phyloP scores from a whole-genome alignment of 2,329 filamentous ascomycete species.

The Setomelanomma holmii region DNA sequence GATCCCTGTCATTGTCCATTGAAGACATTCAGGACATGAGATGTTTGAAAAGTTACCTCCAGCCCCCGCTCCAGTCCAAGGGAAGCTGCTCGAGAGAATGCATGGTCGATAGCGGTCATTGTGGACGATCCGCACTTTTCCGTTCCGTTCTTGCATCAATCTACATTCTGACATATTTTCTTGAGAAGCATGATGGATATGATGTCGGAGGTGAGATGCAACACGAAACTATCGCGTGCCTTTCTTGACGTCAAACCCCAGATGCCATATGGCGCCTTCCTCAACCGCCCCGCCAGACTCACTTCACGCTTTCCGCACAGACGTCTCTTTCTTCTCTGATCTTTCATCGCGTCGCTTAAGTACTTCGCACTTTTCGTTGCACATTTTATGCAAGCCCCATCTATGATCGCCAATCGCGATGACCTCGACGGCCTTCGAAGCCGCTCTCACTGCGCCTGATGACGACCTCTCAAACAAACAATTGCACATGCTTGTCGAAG shows the following conservation, averaged over 20 bases:
- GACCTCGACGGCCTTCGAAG: slow-evolving; percentile 24
- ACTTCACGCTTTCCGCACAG: slow-evolving; percentile 2
- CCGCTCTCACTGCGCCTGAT: slow-evolving; percentile 30
- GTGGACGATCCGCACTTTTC: no score
- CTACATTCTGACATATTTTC: no score
- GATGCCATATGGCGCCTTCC: slow-evolving; percentile 16
- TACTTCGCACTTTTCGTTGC: no score
- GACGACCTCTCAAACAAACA: slow-evolving; percentile 21
- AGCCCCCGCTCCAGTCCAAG: no score
- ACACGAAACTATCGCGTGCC: slow-evolving; percentile 18
- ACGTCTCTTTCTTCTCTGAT: slow-evolving; percentile 1
- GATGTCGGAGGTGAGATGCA: not conserved
- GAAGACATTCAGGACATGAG: no score
- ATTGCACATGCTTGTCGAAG: slow-evolving; percentile 26
- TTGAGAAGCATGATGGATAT: no score
- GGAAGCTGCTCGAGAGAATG: no score
- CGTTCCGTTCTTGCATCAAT: no score
- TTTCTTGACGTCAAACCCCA: slow-evolving; percentile 26
- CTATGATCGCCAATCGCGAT: slow-evolving; percentile 12
- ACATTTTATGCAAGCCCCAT: no score
- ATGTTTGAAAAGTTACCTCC: no score
- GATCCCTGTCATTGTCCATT: no score
- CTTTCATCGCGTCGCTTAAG: not conserved
- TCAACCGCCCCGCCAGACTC: slow-evolving; percentile 9
- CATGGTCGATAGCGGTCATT: no score